A percentile compares a stretch with the other conserved stretches of the same genome.
Conservation (phyloP, 2,329 filamentous ascomycete species). For the Exophiala spinifera region DNA sequence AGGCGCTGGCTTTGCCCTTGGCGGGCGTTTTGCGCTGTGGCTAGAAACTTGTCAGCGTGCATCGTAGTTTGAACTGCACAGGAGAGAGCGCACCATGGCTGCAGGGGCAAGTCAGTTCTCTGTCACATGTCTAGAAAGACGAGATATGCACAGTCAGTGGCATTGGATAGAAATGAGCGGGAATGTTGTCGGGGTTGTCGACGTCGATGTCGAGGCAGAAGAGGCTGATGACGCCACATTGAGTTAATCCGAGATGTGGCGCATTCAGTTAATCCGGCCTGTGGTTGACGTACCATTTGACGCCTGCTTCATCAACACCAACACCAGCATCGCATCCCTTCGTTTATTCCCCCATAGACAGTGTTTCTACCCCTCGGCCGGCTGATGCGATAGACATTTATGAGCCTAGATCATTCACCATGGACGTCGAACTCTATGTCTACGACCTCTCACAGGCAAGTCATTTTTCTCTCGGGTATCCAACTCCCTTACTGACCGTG, state of each 20-base stretch:
- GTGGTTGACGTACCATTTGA: conserved; percentile 15
- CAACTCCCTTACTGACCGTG: conserved; percentile 1
- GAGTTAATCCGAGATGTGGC: neutral
- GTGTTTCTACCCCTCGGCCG: neutral
- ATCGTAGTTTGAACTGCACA: neutral
- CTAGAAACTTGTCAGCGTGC: neutral
- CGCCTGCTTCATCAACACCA: conserved; percentile 5
- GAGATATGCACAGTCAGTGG: too few species aligned
- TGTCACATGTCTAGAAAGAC: neutral
- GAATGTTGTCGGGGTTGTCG: neutral
- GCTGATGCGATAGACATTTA: neutral
- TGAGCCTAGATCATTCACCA: conserved; percentile 35
- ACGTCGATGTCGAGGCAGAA: neutral
- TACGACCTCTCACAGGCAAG: conserved; percentile 68
- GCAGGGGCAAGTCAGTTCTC: neutral
- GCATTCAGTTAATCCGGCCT: neutral
- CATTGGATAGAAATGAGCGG: neutral
- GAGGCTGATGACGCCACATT: conserved; percentile 13
- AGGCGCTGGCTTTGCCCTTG: conserved; percentile 31
- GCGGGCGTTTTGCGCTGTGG: conserved; percentile 20
- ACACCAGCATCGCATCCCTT: neutral
- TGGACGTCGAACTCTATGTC: conserved; percentile 74
- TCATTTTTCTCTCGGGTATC: neutral
- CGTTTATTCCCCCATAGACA: neutral
- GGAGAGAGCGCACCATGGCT: neutral